These are phyloP conservation scores for Tetrahymena malaccensis DNA, from an alignment of 73 alveolate genomes.

Conservation along the genomic window DNA sequence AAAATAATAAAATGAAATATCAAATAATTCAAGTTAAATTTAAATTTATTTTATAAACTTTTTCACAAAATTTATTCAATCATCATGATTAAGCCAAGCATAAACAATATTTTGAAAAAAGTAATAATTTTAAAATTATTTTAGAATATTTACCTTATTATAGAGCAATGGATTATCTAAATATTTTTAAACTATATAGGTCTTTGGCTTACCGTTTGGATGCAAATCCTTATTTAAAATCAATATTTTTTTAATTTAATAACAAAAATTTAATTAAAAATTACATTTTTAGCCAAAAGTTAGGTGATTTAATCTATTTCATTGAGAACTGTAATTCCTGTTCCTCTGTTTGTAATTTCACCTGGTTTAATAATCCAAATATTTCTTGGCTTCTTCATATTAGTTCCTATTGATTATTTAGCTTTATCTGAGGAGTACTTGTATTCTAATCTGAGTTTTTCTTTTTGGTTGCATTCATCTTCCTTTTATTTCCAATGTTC, in stretches of 20 bases:
- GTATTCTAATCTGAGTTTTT: background rate
- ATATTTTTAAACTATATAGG: constrained; percentile 58
- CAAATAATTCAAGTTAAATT: too few relatives aligned
- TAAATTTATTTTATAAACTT: too few relatives aligned
- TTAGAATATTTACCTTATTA: background rate
- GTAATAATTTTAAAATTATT: too few relatives aligned
- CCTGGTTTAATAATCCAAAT: constrained; percentile 44
- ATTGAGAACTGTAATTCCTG: constrained; percentile 24
- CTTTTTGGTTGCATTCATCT: background rate
- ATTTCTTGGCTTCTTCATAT: background rate
- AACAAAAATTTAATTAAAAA: too few relatives aligned
- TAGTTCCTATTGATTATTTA: background rate
- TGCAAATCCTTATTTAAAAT: background rate
- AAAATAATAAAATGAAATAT: too few relatives aligned
- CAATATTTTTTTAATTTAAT: too few relatives aligned
- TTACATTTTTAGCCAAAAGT: background rate
- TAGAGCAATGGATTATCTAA: constrained; percentile 71
- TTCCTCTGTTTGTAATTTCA: constrained; percentile 37
- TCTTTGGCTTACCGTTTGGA: constrained; percentile 15
- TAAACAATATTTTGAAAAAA: too few relatives aligned
- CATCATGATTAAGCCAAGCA: too few relatives aligned
- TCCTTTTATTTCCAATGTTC: constrained; percentile 1
- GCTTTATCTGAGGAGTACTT: background rate
- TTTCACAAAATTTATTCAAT: background rate
- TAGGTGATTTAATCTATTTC: background rate